Conservation (phyloP, 306 rosid genomes). For the Cyclanthera cordifolia region DNA sequence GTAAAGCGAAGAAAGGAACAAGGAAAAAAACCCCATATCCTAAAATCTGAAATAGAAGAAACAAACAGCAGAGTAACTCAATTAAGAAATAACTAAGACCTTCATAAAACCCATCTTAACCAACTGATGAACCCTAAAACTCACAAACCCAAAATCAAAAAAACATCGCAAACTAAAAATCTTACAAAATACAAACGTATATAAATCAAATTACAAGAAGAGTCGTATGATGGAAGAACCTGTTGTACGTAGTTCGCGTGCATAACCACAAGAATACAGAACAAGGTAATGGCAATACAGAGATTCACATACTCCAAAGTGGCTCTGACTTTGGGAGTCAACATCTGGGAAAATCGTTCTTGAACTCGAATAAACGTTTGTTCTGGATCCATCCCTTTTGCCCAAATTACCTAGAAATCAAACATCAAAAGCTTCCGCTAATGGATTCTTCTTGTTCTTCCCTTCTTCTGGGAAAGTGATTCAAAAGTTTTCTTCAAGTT, state of each 20-base stretch:
- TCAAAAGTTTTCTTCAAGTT: not conserved
- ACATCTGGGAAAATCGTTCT: slow-evolving; percentile 86
- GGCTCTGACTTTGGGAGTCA: slow-evolving; percentile 81
- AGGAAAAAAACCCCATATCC: not conserved
- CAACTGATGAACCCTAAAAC: slow-evolving; percentile 18
- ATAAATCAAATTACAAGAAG: slow-evolving; percentile 10
- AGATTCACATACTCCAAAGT: slow-evolving; percentile 73
- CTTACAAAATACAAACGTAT: not conserved
- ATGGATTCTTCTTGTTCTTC: not conserved
- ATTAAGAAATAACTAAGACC: not conserved
- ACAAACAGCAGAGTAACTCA: not conserved
- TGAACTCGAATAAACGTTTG: slow-evolving; percentile 93
- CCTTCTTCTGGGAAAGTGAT: slow-evolving; percentile 1
- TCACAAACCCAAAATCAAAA: not conserved
- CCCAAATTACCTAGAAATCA: not conserved
- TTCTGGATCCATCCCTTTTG: slow-evolving; percentile 69
- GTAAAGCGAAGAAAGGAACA: not conserved
- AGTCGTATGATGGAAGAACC: slow-evolving; percentile 24
- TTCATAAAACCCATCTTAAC: not conserved
- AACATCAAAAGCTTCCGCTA: not conserved
- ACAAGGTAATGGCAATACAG: slow-evolving; percentile 63
- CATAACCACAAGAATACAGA: slow-evolving; percentile 94
- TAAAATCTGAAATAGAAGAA: not conserved
- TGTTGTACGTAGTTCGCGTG: slow-evolving; percentile 99
- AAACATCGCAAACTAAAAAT: not conserved